These are phyloP conservation scores for Stemphylium lycopersici DNA, from an alignment of 2,329 filamentous ascomycete genomes.

Conservation along the genomic window DNA sequence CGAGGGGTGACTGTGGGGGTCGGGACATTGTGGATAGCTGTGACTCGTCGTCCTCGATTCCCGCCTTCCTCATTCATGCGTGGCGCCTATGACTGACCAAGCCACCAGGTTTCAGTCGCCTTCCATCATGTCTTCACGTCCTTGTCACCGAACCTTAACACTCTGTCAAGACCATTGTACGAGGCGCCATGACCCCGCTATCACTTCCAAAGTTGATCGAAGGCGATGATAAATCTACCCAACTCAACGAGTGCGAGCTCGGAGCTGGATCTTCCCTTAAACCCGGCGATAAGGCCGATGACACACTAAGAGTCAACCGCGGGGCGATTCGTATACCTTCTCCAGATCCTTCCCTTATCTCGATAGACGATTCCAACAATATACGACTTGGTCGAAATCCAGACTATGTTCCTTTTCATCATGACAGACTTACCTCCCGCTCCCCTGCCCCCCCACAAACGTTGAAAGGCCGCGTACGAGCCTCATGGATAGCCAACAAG, in stretches of 20 bases:
- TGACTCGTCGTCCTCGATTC: conserved; percentile 25
- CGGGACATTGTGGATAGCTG: conserved; percentile 25
- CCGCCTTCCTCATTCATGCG: conserved; percentile 33
- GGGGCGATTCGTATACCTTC: conserved; percentile 43
- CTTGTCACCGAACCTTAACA: conserved; percentile 12
- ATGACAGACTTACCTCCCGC: conserved; percentile 27
- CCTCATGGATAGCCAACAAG: conserved; percentile 69
- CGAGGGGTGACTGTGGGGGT: conserved; percentile 10
- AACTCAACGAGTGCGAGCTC: conserved; percentile 9
- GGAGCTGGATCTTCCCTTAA: conserved; percentile 27
- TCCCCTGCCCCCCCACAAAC: conserved; percentile 31
- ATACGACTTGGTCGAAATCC: conserved; percentile 33
- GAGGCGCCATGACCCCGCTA: conserved; percentile 35
- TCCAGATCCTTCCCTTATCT: conserved; percentile 42
- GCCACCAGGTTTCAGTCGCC: conserved; percentile 10
- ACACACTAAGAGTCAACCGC: conserved; percentile 28
- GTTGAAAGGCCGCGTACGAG: conserved; percentile 25
- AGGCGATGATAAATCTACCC: conserved; percentile 28
- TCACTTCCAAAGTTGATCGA: conserved; percentile 21
- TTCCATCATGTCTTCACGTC: conserved; percentile 18
- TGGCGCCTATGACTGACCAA: conserved; percentile 25
- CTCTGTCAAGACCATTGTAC: conserved; percentile 15
- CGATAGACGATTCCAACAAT: conserved; percentile 43
- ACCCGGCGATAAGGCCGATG: conserved; percentile 38
- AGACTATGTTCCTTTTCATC: conserved; percentile 21